Evolutionary conservation across 352 stramenopile genomes (phyloP), one percentile per base, ranked within the genome.

Genomic region (Globisporangium heterothallicum): DNA sequence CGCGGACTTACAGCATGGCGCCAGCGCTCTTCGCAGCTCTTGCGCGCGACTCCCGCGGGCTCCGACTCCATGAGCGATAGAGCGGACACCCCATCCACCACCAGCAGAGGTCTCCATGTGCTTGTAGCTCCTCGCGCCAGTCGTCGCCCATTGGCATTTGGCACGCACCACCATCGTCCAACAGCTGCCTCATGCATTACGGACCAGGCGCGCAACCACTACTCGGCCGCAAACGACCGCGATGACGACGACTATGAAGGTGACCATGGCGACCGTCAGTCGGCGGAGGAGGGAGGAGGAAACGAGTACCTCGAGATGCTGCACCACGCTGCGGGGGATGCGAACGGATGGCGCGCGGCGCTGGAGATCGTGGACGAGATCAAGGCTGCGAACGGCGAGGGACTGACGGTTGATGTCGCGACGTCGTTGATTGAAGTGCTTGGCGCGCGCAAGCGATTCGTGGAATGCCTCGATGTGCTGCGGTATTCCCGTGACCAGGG

Each of bases 351-450:
- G 69, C 49, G 60, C 68, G 32, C 68, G 49, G 78, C 76, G 13
- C 30, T 84, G 29, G 72, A 81, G 21, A 82, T 88, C 34, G 71
- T 84, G 22, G 16, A 70, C 2, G 66, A 74, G 58, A 79, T 90
- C 25, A 53, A 75, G 35, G 42, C 32, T 0, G 35, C 52, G 1
- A 42, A 65, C 25, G 74, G 75, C 21, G 50, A 63, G 0, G 74
- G 74, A 0, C 54, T 91, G 43, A 61, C 58, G 8, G 53, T 70
- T 10, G 52, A 73, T 22, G 59, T 91, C 3, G 72, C 78, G 4
- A 85, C 78, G 2, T 69, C 73, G 26, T 47, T 94, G 8, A 83
- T 94, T 18, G 74, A 86, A 27, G 61, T 84, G 19, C 61, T 92
- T 22, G 66, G 78, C 4, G 34, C 64, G 14, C 73, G 74, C 42